Conservation (phyloP, 805 yeast species). For the Spathaspora boniae region DNA sequence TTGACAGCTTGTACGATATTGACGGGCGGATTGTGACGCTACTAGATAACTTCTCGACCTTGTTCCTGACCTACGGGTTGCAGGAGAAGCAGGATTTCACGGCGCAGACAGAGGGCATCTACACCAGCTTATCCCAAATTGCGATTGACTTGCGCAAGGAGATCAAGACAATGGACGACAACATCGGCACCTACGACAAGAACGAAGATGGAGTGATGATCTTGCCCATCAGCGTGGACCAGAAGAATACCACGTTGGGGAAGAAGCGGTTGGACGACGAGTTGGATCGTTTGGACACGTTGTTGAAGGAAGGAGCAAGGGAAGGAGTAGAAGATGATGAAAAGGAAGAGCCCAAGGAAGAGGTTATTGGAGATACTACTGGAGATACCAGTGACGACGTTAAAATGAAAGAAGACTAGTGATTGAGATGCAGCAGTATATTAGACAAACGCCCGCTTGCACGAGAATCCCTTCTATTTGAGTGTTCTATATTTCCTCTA, state of each 20-base stretch:
- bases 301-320: slow-evolving; percentile 12
- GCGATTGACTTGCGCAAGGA: slow-evolving; percentile 64
- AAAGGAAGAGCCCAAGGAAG: slow-evolving; percentile 4
- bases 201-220: slow-evolving; percentile 48
- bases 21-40: slow-evolving; percentile 52
- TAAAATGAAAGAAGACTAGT: too few relatives aligned
- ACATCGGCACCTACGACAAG: slow-evolving; percentile 45
- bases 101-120: slow-evolving; percentile 45
- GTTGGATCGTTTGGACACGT: slow-evolving; percentile 20
- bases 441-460: too few relatives aligned
- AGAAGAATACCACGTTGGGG: slow-evolving; percentile 69
- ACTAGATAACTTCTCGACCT: slow-evolving; percentile 45
- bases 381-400: slow-evolving; percentile 1
- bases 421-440: too few relatives aligned
- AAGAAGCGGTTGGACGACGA: slow-evolving; percentile 52
- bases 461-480: too few relatives aligned
- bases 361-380: neutral
- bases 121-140: slow-evolving; percentile 52
- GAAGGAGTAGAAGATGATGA: slow-evolving; percentile 5
- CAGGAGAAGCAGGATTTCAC: slow-evolving; percentile 35
- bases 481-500: slow-evolving; percentile 59
- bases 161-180: slow-evolving; percentile 60
- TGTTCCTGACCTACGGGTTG: slow-evolving; percentile 41
- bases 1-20: slow-evolving; percentile 49
- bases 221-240: slow-evolving; percentile 65